Base-by-base conservation (phyloP, 768 basidiomycete genomes). In the Dioszegia hungarica region DNA sequence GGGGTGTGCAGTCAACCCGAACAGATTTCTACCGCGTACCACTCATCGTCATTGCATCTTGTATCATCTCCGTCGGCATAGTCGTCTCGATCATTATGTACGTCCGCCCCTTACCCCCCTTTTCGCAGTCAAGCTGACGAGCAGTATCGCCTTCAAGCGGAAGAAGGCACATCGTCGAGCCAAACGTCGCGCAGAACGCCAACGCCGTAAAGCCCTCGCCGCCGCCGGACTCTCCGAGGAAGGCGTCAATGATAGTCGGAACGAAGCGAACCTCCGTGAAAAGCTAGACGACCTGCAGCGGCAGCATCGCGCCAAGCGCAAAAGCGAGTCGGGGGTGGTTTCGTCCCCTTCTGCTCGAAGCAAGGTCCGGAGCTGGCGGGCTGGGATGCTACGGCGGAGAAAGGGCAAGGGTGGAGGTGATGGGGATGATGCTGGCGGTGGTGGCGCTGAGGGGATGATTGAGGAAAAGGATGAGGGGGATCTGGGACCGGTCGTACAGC, bases 11-110 rank as follows among this genome's bases (percentile, higher is more conserved):
- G n/a, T 67, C 67, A 8, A 59, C 56, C 36, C 58, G 75, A 39
- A 66, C 73, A 4, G 63, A 66, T 43, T 62, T 73, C 20, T 76
- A 76, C 48, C 63, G 62, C 47, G 66, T 73, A 12, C 75, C 75
- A 0, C 59, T 76, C 19, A 76, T 76, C 25, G 69, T 61, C 15
- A 63, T 68, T 25, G 63, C 69, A 3, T 68, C 65, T 33, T 61
- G 71, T n/a, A 62, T 74, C 48, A 36, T 76, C 31, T 65, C 75
- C 2, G 39, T 61, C 3, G 41, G 61, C 37, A 67, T 76, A 27
- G 66, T 72, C n/a, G 62, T 57, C 28, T 49, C 54, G 11, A 66
- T 74, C 43, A 52, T 71, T 12, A 47, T 71, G 67, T 70, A 48
- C 54, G 73, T 59, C 11, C n/a, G 27, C 20, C 20, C 25, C 44